These are phyloP conservation scores for Pleurotus salmoneostramineus DNA, from an alignment of 768 basidiomycete species.

Conservation along the genomic window DNA sequence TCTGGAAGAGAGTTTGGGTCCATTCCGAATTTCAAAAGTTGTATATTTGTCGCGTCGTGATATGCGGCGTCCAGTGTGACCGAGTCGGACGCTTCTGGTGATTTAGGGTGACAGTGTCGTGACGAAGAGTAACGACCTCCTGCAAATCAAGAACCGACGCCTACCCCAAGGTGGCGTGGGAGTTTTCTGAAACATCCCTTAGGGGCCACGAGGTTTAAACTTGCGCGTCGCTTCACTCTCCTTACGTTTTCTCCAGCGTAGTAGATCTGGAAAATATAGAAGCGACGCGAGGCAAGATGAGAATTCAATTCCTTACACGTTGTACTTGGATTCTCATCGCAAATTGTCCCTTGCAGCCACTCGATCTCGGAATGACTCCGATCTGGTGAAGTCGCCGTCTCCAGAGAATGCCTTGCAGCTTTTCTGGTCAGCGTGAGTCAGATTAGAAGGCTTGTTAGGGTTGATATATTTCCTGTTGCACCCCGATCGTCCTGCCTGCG, in stretches of 20 bases:
- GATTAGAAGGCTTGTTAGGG: too few species aligned
- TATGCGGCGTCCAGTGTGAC: conserved; percentile 38
- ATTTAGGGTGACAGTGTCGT: conserved; percentile 44
- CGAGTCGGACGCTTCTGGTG: conserved; percentile 31
- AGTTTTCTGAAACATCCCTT: background rate
- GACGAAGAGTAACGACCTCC: conserved; percentile 37
- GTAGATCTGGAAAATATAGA: too few species aligned
- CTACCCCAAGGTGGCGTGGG: background rate
- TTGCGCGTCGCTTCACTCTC: too few species aligned
- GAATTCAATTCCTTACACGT: background rate
- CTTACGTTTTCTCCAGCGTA: too few species aligned
- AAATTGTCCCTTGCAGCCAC: background rate
- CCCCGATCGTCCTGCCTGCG: background rate
- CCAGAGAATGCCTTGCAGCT: background rate
- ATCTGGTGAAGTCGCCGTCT: background rate
- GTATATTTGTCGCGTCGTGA: background rate
- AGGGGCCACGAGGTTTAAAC: background rate
- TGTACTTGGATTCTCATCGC: background rate
- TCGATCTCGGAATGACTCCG: background rate
- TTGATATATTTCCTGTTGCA: too few species aligned
- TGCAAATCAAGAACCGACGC: background rate
- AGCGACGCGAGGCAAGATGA: too few species aligned
- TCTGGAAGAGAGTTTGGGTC: conserved; percentile 4
- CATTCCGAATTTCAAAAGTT: background rate
- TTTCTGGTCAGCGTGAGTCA: too few species aligned